phyloP scores from a whole-genome alignment of 805 yeast species.

The Pichia exigua region DNA sequence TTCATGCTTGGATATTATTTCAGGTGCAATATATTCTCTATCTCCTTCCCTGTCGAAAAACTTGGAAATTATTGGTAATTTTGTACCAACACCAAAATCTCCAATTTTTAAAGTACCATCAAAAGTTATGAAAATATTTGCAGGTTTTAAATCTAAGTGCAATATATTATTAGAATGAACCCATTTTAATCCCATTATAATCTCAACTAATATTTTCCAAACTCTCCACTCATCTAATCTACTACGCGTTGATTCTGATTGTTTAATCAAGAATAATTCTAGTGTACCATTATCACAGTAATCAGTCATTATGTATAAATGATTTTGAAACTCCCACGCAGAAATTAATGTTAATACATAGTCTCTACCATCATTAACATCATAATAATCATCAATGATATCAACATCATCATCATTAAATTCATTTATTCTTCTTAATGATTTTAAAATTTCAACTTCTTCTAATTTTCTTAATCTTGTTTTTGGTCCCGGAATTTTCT shows the following conservation, averaged over 20 bases:
- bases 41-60: conserved; percentile 93
- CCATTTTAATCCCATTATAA: conserved; percentile 68
- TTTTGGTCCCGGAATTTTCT: conserved; percentile 48
- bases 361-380: conserved; percentile 32
- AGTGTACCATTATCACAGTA: conserved; percentile 88
- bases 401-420: neutral
- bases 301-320: conserved; percentile 87
- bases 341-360: conserved; percentile 74
- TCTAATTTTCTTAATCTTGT: conserved; percentile 57
- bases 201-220: conserved; percentile 90
- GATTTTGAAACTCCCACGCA: conserved; percentile 75
- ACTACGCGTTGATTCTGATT: conserved; percentile 59
- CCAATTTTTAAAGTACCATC: conserved; percentile 93
- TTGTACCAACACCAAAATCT: conserved; percentile 92
- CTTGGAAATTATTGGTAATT: conserved; percentile 54
- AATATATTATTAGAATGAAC: conserved; percentile 71
- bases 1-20: conserved; percentile 70
- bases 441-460: conserved; percentile 65
- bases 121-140: conserved; percentile 87
- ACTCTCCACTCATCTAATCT: conserved; percentile 93
- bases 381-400: conserved; percentile 3
- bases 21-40: conserved; percentile 96
- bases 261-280: conserved; percentile 70
- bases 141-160: conserved; percentile 92
- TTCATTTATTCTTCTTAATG: conserved; percentile 18